Evolutionary conservation across 805 yeast genomes (phyloP).

Genomic region (Kodamaea lidongshanica): DNA sequence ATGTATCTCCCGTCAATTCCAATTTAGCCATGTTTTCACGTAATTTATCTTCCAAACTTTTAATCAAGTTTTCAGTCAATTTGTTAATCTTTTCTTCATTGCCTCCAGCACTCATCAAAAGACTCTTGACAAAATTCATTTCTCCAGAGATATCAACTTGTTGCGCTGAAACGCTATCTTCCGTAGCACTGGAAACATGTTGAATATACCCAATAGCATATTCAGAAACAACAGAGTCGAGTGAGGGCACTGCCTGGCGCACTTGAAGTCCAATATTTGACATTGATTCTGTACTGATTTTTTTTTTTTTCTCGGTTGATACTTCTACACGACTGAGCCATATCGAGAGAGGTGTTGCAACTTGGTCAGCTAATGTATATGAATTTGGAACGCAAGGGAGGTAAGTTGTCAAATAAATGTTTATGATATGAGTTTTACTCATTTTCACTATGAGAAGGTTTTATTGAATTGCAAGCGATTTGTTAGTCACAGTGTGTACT

Average conservation of each 20-base stretch:
- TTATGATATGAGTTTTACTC: no score
- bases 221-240: constrained; percentile 82
- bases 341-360: no score
- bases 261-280: constrained; percentile 49
- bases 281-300: no score
- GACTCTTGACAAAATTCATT: constrained; percentile 55
- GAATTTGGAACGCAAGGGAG: no score
- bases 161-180: constrained; percentile 76
- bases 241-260: constrained; percentile 77
- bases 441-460: no score
- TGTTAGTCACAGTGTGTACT: no score
- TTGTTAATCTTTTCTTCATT: constrained; percentile 46
- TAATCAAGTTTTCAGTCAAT: constrained; percentile 43
- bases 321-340: no score
- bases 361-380: no score
- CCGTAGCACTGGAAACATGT: constrained; percentile 70
- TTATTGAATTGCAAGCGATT: no score
- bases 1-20: constrained; percentile 78
- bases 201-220: constrained; percentile 90
- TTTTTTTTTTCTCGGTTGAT: no score
- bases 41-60: constrained; percentile 46
- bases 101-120: constrained; percentile 83
- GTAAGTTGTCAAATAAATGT: no score
- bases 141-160: constrained; percentile 64
- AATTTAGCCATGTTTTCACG: constrained; percentile 65